These are phyloP conservation scores for Saraca asoca DNA, from an alignment of 331 rosid species.

Conservation along the genomic window DNA sequence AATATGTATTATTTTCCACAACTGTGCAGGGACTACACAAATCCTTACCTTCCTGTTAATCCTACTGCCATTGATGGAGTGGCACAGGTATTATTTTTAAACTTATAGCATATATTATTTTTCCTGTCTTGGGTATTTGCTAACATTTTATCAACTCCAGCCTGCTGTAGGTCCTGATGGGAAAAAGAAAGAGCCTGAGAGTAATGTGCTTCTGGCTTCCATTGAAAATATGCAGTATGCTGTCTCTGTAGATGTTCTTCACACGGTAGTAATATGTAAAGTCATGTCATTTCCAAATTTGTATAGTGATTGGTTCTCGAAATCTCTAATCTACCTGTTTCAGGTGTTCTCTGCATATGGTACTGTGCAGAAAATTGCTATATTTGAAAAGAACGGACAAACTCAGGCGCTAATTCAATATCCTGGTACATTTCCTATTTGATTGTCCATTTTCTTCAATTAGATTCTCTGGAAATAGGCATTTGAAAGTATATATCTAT, in stretches of 20 bases:
- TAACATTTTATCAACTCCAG: constrained; percentile 47
- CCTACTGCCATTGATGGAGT: constrained; percentile 77
- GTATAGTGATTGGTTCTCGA: constrained; percentile 22
- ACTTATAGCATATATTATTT: constrained; percentile 2
- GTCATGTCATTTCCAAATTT: constrained; percentile 12
- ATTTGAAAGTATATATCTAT: not conserved
- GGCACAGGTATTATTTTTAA: constrained; percentile 52
- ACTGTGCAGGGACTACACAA: constrained; percentile 74
- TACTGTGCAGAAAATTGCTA: constrained; percentile 77
- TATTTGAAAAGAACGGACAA: constrained; percentile 87
- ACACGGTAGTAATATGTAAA: constrained; percentile 53
- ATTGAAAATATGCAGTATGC: constrained; percentile 90
- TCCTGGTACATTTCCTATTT: constrained; percentile 58
- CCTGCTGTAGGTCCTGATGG: constrained; percentile 76
- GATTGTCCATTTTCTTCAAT: constrained; percentile 19
- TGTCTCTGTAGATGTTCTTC: constrained; percentile 77
- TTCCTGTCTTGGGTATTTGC: constrained; percentile 29
- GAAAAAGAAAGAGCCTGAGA: constrained; percentile 68
- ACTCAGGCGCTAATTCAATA: constrained; percentile 82
- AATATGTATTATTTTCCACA: constrained; percentile 24
- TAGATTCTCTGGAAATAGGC: not conserved
- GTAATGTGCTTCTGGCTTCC: constrained; percentile 82
- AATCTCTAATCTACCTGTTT: constrained; percentile 23
- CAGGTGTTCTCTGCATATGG: constrained; percentile 85
- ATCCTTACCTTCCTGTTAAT: constrained; percentile 88